phyloP scores from a whole-genome alignment of 345 rosid species.

The Boechera stricta region DNA sequence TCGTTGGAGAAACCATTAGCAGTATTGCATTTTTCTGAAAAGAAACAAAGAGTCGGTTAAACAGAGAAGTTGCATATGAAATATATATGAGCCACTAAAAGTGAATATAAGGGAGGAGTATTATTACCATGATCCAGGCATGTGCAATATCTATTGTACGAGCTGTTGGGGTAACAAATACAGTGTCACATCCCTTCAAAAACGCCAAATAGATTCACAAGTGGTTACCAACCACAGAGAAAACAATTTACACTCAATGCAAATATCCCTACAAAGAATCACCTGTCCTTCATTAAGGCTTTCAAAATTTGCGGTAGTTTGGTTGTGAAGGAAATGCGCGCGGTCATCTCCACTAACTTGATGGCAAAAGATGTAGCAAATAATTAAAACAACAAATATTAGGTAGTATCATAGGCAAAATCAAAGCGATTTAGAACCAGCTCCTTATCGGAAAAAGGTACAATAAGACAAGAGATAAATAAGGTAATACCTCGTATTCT shows the following conservation, averaged over 20 bases:
- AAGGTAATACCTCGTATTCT: constrained; percentile 72
- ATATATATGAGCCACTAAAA: constrained; percentile 5
- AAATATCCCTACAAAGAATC: constrained; percentile 20
- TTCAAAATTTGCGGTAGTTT: constrained; percentile 90
- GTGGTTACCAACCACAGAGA: constrained; percentile 36
- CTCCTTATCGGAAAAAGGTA: background rate
- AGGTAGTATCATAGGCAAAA: background rate
- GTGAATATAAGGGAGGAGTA: background rate
- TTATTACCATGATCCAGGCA: constrained; percentile 85
- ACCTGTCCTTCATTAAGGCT: constrained; percentile 80
- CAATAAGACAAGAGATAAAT: background rate
- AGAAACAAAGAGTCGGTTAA: constrained; percentile 14
- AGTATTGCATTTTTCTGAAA: constrained; percentile 77
- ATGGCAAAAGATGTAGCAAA: constrained; percentile 36
- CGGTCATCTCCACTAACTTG: constrained; percentile 95
- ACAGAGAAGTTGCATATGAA: background rate
- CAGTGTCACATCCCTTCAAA: constrained; percentile 89
- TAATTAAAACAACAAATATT: constrained; percentile 8
- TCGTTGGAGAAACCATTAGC: constrained; percentile 70
- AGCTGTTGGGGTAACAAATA: constrained; percentile 88
- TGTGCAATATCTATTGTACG: constrained; percentile 84
- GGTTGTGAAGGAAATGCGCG: constrained; percentile 88
- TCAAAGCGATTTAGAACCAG: constrained; percentile 7
- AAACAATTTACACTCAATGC: background rate
- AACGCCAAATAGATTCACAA: constrained; percentile 43